phyloP scores from a whole-genome alignment of 2,329 filamentous ascomycete species.

The Penicillium sp. region DNA sequence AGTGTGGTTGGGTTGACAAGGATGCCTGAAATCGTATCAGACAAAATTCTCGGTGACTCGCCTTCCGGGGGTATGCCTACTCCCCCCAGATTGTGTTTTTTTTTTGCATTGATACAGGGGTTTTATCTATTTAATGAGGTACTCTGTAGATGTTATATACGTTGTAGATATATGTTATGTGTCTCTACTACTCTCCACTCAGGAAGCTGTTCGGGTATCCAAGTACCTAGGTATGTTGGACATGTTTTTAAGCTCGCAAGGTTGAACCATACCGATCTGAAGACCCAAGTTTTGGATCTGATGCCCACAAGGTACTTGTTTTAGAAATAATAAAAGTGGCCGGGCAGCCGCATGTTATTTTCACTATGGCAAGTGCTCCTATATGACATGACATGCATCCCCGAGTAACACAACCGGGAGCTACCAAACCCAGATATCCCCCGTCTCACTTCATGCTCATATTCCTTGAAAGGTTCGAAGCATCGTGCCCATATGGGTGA shows the following conservation, averaged over 20 bases:
- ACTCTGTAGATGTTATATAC: background rate
- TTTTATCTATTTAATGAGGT: background rate
- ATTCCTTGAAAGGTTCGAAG: background rate
- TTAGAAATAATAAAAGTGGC: slow-evolving; percentile 17
- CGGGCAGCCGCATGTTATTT: slow-evolving; percentile 12
- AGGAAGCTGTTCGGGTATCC: background rate
- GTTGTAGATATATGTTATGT: background rate
- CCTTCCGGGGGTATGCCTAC: background rate
- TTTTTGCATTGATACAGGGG: background rate
- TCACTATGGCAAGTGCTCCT: slow-evolving; percentile 6
- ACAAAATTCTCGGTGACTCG: background rate
- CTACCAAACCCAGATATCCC: background rate
- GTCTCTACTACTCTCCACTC: background rate
- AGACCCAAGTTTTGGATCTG: slow-evolving; percentile 13
- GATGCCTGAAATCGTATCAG: slow-evolving; percentile 4
- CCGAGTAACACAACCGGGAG: background rate
- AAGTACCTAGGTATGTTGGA: background rate
- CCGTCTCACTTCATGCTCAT: background rate
- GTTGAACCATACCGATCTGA: slow-evolving; percentile 8
- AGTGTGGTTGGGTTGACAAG: background rate
- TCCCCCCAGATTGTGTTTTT: background rate
- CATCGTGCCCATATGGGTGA: background rate
- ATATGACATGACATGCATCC: slow-evolving; percentile 4
- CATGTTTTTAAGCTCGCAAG: slow-evolving; percentile 7
- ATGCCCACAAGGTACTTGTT: slow-evolving; percentile 25